Conservation (phyloP, 164 flowering plant species). For the Piper longum region DNA sequence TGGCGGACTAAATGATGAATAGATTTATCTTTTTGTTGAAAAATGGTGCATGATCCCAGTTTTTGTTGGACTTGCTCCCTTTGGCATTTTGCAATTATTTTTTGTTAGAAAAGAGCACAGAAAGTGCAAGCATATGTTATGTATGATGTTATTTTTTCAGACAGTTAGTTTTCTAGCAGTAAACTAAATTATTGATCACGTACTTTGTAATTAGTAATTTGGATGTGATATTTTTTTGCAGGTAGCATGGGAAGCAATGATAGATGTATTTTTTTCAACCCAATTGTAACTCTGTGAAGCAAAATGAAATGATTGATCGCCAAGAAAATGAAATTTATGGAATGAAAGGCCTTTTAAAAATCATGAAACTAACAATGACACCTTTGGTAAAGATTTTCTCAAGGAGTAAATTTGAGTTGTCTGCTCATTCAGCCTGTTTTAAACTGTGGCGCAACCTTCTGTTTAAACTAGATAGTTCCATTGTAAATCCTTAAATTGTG, state of each 20-base stretch:
- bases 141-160: too few relatives aligned
- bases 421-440: slow-evolving; percentile 45
- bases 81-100: not conserved
- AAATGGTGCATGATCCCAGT: not conserved
- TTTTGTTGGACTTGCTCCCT: not conserved
- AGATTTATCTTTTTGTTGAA: not conserved
- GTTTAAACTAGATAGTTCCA: slow-evolving; percentile 44
- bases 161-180: too few relatives aligned
- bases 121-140: too few relatives aligned
- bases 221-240: slow-evolving; percentile 14
- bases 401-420: slow-evolving; percentile 44
- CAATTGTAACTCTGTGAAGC: slow-evolving; percentile 6
- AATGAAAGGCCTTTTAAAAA: slow-evolving; percentile 24
- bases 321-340: slow-evolving; percentile 7
- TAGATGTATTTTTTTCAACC: slow-evolving; percentile 41
- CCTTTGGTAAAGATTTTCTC: slow-evolving; percentile 58
- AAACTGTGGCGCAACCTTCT: slow-evolving; percentile 69
- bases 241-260: slow-evolving; percentile 78
- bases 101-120: too few relatives aligned
- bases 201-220: not conserved
- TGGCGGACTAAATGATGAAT: not conserved
- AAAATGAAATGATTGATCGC: slow-evolving; percentile 7
- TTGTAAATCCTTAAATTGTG: slow-evolving; percentile 24
- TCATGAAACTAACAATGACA: slow-evolving; percentile 62
- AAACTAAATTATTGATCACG: not conserved